These are phyloP conservation scores for Alliaria petiolata DNA, from an alignment of 345 rosid genomes.

Conservation along the genomic window DNA sequence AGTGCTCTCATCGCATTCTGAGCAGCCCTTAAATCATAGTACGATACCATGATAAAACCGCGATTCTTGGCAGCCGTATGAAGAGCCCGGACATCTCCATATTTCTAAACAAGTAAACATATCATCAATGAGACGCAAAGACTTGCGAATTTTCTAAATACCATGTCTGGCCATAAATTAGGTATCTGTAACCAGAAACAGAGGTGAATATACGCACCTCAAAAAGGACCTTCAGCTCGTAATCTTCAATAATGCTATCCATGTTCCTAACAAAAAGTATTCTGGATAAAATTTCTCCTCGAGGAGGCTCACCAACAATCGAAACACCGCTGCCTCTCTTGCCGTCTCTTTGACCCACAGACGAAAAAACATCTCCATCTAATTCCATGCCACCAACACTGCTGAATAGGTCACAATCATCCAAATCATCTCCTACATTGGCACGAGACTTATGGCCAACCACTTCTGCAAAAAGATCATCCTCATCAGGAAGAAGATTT, in stretches of 20 bases:
- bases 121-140: constrained; percentile 6
- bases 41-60: constrained; percentile 81
- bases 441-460: constrained; percentile 39
- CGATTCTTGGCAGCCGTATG: constrained; percentile 83
- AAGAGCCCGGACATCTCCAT: constrained; percentile 75
- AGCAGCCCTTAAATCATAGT: constrained; percentile 86
- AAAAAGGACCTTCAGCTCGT: constrained; percentile 66
- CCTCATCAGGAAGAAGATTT: constrained; percentile 90
- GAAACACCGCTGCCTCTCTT: constrained; percentile 44
- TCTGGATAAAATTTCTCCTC: constrained; percentile 74
- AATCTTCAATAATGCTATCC: constrained; percentile 67
- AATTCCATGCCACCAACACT: constrained; percentile 93
- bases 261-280: constrained; percentile 74
- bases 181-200: background rate
- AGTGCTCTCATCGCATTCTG: constrained; percentile 71
- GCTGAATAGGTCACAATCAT: constrained; percentile 79
- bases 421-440: constrained; percentile 55
- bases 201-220: constrained; percentile 49
- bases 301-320: constrained; percentile 54
- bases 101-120: constrained; percentile 50
- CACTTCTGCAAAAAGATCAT: constrained; percentile 80
- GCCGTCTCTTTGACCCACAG: constrained; percentile 36
- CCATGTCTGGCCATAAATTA: background rate
- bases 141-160: background rate
- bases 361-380: constrained; percentile 59